Evolutionary conservation across 495 filamentous ascomycete species (phyloP), one percentile per base, ranked within the genome.

Genomic region (Aspergillus taichungensis): DNA sequence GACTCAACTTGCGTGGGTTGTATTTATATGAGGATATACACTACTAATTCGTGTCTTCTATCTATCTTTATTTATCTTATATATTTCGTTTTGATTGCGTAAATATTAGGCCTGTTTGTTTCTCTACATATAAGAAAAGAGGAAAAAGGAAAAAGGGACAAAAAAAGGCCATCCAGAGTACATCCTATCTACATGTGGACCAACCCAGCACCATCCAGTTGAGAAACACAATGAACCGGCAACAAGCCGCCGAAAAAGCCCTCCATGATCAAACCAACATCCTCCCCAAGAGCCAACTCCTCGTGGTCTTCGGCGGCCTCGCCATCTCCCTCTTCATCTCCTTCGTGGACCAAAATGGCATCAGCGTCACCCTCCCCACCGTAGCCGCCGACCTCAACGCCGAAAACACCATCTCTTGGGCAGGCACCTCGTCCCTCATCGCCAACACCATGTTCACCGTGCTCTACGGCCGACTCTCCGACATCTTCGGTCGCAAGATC

Each of bases 351-450:
- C 79, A 83, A 50, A 84, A 82, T 55, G 71, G 72, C 4, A 74
- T 85, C 40, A 76, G 72, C 45, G 74, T 80, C 13, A 72, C 73
- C 2, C 59, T 84, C 0, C 80, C 80, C 1, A 76, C 74, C 8
- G 79, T 85, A 49, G 75, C 75, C 32, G 62, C 60, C 40, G 78
- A 82, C 37, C 64, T 85, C 1, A 49, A 76, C 42, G 77, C 73
- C 0, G 52, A 66, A 31, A 64, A 76, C 30, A 82, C 78, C 11
- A 82, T 87, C 14, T 84, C 77, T 0, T 90, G 84, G 85, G 77
- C 84, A 5, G 85, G 83, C n/a, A 88, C 82, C 0, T 84, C 83
- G 3, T 82, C 82, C 18, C 63, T 88, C 13, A 81, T 89, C 42
- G 81, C 82, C 3, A 85, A 84, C 54, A 84, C 81, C 8, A 78